These are phyloP conservation scores for Hanseniaspora sp. DNA, from an alignment of 1,139 yeast species.

Conservation along the genomic window DNA sequence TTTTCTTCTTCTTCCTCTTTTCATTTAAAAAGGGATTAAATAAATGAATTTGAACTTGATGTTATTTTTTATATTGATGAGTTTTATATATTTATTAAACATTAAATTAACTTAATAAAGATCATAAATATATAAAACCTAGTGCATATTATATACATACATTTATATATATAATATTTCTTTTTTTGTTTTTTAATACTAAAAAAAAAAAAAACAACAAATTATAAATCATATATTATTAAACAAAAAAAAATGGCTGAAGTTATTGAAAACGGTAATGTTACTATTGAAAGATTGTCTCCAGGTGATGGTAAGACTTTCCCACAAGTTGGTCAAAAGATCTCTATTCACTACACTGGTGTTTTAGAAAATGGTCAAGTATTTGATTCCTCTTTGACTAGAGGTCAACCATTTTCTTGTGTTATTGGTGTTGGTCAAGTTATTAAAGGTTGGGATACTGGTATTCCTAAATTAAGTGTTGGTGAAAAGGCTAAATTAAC, in stretches of 20 bases:
- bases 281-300: conserved; percentile 34
- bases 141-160: too few species aligned
- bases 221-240: neutral
- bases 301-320: conserved; percentile 65
- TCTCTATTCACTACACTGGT: conserved; percentile 91
- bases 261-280: conserved; percentile 31
- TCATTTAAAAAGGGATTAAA: too few species aligned
- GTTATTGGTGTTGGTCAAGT: conserved; percentile 92
- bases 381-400: conserved; percentile 87
- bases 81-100: too few species aligned
- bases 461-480: conserved; percentile 74
- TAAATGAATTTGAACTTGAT: too few species aligned
- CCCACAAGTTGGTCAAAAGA: conserved; percentile 78
- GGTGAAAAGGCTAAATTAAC: conserved; percentile 89
- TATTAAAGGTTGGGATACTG: conserved; percentile 92
- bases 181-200: neutral
- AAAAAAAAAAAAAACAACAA: neutral
- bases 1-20: too few species aligned
- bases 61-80: too few species aligned
- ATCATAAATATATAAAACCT: too few species aligned
- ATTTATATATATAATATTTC: neutral
- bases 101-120: too few species aligned
- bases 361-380: conserved; percentile 87
- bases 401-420: conserved; percentile 91
- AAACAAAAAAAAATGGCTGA: conserved; percentile 26